Conservation (phyloP, 2,329 filamentous ascomycete genomes). For the Neurospora sp. region DNA sequence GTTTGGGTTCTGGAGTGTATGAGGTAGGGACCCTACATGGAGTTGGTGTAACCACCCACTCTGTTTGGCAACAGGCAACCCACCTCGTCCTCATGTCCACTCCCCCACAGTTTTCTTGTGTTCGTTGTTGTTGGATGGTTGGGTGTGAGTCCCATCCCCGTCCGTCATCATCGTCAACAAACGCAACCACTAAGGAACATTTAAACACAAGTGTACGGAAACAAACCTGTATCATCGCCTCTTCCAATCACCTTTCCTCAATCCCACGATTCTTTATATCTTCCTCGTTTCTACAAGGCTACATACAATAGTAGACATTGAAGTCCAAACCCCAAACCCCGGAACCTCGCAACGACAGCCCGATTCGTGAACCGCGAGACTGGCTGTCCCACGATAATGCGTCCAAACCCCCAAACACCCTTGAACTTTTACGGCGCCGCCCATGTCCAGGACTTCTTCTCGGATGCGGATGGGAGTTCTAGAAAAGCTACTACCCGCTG, state of each 20-base stretch:
- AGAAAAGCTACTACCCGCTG: neutral
- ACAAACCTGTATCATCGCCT: neutral
- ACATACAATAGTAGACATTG: neutral
- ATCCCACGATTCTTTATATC: neutral
- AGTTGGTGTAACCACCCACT: neutral
- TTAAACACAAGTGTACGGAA: neutral
- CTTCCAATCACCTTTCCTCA: neutral
- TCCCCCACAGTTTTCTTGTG: neutral
- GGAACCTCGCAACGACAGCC: neutral
- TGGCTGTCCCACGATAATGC: neutral
- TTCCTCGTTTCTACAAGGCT: neutral
- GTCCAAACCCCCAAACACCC: neutral
- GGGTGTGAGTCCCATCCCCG: neutral
- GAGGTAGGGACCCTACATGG: neutral
- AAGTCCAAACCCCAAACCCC: neutral
- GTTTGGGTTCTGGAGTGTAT: neutral
- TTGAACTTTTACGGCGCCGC: neutral
- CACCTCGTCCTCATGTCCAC: neutral
- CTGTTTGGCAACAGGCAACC: neutral
- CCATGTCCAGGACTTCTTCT: neutral
- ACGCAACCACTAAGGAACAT: neutral
- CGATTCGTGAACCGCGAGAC: neutral
- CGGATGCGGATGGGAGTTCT: neutral
- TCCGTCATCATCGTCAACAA: neutral
- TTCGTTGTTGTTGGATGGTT: neutral